Evolutionary conservation across 148 eudicot genomes (phyloP).

Genomic region (Chenopodium quinoa): DNA sequence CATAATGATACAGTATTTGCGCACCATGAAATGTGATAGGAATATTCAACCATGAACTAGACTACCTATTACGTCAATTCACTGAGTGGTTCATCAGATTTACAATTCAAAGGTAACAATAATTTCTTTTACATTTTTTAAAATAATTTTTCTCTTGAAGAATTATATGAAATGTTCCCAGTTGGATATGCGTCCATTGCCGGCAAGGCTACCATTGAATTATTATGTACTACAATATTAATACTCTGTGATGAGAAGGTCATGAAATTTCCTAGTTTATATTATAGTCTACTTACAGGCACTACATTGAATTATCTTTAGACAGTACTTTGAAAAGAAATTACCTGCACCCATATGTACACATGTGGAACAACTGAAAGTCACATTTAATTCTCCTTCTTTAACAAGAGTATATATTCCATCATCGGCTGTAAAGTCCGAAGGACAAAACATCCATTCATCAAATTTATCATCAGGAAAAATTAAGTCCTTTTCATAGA

Average conservation of each 20-base stretch:
- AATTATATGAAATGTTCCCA: too few species aligned
- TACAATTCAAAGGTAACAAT: too few species aligned
- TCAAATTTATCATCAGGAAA: constrained; percentile 56
- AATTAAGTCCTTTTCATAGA: constrained; percentile 54
- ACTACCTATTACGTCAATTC: too few species aligned
- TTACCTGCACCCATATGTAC: constrained; percentile 42
- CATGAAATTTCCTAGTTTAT: not conserved
- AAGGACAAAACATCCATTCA: constrained; percentile 91
- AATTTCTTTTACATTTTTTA: too few species aligned
- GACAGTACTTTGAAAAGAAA: not conserved
- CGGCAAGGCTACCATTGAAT: not conserved
- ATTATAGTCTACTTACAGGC: too few species aligned
- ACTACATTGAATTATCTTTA: not conserved
- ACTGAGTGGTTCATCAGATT: too few species aligned
- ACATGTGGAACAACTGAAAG: constrained; percentile 62
- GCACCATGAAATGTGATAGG: not conserved
- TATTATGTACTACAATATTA: too few species aligned
- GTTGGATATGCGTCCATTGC: not conserved
- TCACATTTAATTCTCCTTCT: constrained; percentile 60
- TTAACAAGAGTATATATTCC: constrained; percentile 53
- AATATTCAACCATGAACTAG: too few species aligned
- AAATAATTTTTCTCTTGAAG: too few species aligned
- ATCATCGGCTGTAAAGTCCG: constrained; percentile 51
- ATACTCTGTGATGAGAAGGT: not conserved
- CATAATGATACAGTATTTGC: not conserved